A percentile compares a stretch with the other conserved stretches of the same genome.
These are phyloP conservation scores for Bidens hawaiensis DNA, from an alignment of 140 eudicot species.

Conservation along the genomic window DNA sequence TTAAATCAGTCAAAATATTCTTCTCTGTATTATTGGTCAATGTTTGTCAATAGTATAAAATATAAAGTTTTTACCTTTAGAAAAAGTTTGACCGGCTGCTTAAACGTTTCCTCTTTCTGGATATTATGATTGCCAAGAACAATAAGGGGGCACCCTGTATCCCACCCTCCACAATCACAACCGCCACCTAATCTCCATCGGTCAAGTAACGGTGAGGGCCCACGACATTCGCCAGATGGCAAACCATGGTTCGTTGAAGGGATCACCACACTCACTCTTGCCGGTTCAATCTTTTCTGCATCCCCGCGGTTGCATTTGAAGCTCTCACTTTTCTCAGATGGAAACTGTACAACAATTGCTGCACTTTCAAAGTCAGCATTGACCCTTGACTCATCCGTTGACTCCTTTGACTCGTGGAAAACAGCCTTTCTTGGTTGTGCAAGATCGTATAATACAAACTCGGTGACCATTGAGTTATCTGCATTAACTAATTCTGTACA, in stretches of 20 bases:
- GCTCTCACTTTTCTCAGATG: conserved; percentile 74
- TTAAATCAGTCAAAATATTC: background rate
- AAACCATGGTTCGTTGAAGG: conserved; percentile 76
- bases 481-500: conserved; percentile 61
- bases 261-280: conserved; percentile 63
- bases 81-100: conserved; percentile 46
- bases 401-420: conserved; percentile 30
- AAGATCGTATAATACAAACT: conserved; percentile 67
- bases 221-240: conserved; percentile 51
- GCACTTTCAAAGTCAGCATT: conserved; percentile 56
- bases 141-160: conserved; percentile 65
- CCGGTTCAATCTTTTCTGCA: conserved; percentile 22
- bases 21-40: background rate
- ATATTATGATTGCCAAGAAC: conserved; percentile 46
- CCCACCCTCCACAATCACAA: conserved; percentile 99
- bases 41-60: background rate
- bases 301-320: conserved; percentile 51
- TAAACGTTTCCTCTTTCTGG: conserved; percentile 27
- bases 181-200: conserved; percentile 88
- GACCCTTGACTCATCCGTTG: conserved; percentile 23
- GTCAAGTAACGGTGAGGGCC: conserved; percentile 77
- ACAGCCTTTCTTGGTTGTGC: conserved; percentile 42
- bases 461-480: conserved; percentile 64
- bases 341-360: conserved; percentile 63
- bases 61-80: conserved; percentile 39